Percentiles rank a stretch among this genome's conserved stretches.
phyloP scores from a whole-genome alignment of 2,329 filamentous ascomycete genomes.

The Aspergillus oerlinghausenensis region DNA sequence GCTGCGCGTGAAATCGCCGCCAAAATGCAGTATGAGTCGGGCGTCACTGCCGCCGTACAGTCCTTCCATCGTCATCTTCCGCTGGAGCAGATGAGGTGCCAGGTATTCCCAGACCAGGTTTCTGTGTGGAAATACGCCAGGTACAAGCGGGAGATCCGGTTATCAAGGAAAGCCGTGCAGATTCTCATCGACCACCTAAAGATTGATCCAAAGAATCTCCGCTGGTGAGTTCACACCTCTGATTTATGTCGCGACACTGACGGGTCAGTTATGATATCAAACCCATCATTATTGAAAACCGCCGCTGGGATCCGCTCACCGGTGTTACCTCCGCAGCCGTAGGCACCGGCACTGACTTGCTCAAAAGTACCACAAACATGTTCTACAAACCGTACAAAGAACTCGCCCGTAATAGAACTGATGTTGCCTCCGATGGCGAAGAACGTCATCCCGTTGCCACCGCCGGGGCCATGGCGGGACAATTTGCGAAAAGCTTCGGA shows the following conservation, averaged over 20 bases:
- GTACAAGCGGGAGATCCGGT: slow-evolving; percentile 3
- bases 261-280: slow-evolving; percentile 21
- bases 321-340: slow-evolving; percentile 23
- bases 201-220: slow-evolving; percentile 18
- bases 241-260: not conserved
- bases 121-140: slow-evolving; percentile 26
- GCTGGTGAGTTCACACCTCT: slow-evolving; percentile 13
- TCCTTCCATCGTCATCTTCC: slow-evolving; percentile 42
- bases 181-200: slow-evolving; percentile 20
- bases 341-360: slow-evolving; percentile 22
- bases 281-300: slow-evolving; percentile 30
- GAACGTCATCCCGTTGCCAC: not conserved
- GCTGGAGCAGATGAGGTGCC: slow-evolving; percentile 21
- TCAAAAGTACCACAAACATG: slow-evolving; percentile 22
- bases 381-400: slow-evolving; percentile 27
- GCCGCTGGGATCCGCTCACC: slow-evolving; percentile 31
- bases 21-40: slow-evolving; percentile 42
- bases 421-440: not conserved
- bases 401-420: slow-evolving; percentile 9
- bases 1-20: slow-evolving; percentile 34
- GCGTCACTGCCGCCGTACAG: slow-evolving; percentile 38
- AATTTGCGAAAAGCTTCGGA: slow-evolving; percentile 20
- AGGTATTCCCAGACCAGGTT: slow-evolving; percentile 19
- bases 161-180: slow-evolving; percentile 23
- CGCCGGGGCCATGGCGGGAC: slow-evolving; percentile 7